Conservation (phyloP, 257 asterid species). For the Primulina tabacum region DNA sequence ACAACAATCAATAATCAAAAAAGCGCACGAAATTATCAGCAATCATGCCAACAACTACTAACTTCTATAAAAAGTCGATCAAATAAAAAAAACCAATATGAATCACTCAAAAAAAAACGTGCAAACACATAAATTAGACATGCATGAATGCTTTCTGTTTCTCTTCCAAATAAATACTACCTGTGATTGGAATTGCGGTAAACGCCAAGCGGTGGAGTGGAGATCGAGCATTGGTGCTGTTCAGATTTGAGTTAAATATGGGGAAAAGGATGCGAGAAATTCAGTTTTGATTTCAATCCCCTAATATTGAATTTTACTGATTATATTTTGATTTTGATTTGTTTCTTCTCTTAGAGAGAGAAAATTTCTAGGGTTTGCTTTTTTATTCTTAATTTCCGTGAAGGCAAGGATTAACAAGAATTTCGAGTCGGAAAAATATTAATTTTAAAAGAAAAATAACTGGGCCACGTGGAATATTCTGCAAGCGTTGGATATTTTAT, state of each 20-base stretch:
- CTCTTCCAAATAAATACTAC: constrained; percentile 31
- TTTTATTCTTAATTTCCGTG: constrained; percentile 17
- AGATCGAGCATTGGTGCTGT: constrained; percentile 41
- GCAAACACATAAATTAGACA: constrained; percentile 29
- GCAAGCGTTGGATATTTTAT: neutral
- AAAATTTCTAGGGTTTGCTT: constrained; percentile 52
- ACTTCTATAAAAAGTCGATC: constrained; percentile 28
- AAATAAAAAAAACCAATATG: constrained; percentile 17
- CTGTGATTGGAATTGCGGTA: constrained; percentile 45
- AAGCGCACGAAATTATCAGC: constrained; percentile 20
- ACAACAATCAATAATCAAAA: constrained; percentile 24
- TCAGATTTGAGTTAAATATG: constrained; percentile 35
- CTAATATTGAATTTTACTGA: constrained; percentile 44
- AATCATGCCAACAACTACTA: constrained; percentile 28
- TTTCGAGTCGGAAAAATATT: constrained; percentile 23
- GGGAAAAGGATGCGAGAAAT: constrained; percentile 24
- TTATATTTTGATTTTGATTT: constrained; percentile 2
- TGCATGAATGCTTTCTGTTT: constrained; percentile 24
- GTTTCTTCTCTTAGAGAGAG: constrained; percentile 27
- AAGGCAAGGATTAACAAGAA: constrained; percentile 25
- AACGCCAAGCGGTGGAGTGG: constrained; percentile 33
- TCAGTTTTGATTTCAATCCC: constrained; percentile 63
- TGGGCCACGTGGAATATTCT: constrained; percentile 24
- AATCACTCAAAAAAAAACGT: constrained; percentile 24
- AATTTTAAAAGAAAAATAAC: constrained; percentile 9